Evolutionary conservation across 2,329 filamentous ascomycete species (phyloP).

Genomic region (Cadophora sp.): DNA sequence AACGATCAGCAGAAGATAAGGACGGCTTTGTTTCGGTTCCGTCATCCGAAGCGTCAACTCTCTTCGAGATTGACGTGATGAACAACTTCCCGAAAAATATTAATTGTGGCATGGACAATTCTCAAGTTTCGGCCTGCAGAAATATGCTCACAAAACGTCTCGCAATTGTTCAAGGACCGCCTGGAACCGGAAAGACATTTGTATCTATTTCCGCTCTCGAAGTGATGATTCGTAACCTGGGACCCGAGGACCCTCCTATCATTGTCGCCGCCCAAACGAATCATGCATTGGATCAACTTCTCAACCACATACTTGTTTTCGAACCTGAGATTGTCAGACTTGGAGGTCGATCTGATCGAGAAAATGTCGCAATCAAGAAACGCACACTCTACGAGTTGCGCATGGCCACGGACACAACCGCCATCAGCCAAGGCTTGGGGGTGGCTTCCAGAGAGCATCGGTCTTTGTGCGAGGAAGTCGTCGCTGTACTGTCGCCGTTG

Average conservation of each 20-base stretch:
- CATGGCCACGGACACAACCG: slow-evolving; percentile 43
- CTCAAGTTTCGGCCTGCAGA: slow-evolving; percentile 72
- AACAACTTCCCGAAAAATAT: slow-evolving; percentile 57
- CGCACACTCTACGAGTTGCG: slow-evolving; percentile 71
- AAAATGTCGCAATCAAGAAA: slow-evolving; percentile 66
- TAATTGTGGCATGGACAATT: slow-evolving; percentile 65
- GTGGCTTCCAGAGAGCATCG: slow-evolving; percentile 9
- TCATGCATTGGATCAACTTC: slow-evolving; percentile 84
- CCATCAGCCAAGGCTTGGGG: slow-evolving; percentile 22
- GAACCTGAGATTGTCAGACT: slow-evolving; percentile 69
- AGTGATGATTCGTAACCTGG: slow-evolving; percentile 66
- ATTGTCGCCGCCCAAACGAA: slow-evolving; percentile 89
- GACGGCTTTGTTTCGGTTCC: neutral
- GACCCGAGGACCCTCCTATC: slow-evolving; percentile 66
- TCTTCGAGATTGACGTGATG: slow-evolving; percentile 60
- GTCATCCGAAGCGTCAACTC: slow-evolving; percentile 20
- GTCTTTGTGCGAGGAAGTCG: slow-evolving; percentile 19
- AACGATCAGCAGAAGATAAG: neutral
- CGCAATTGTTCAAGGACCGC: slow-evolving; percentile 84
- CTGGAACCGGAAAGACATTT: slow-evolving; percentile 79
- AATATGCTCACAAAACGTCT: slow-evolving; percentile 75
- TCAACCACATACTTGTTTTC: slow-evolving; percentile 56
- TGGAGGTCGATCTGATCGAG: slow-evolving; percentile 44
- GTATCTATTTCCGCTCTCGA: slow-evolving; percentile 77
- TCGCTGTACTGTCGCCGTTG: slow-evolving; percentile 39